Base-by-base conservation (phyloP, 257 asterid species). In the Hygrophila difformis region DNA sequence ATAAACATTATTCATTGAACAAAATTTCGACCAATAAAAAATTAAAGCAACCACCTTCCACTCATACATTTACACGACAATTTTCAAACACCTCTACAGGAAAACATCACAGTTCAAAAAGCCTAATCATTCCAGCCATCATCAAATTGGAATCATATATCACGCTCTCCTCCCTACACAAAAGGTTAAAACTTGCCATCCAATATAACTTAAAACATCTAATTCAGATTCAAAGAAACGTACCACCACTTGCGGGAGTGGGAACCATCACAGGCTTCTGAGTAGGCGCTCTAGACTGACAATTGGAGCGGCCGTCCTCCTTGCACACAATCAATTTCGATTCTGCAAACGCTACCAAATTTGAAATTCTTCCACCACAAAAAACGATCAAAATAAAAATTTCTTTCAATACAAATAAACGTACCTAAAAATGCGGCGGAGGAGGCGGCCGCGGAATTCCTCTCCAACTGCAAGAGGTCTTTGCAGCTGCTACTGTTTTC, bases 191-290 rank as follows among this genome's bases (percentile, higher is more conserved):
- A 26, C 8, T 26, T 26, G 8, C 8, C 31, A 5, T 26, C 31
- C 31, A 26, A 26, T 3, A 26, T 3, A 26, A 49, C 6, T 12
- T 15, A 41, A 41, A 15, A 20, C 3, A 19, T 47, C 2, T 16
- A 1, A 7, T 1, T n/a, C 4, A 24, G 8, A 40, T 10, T 13
- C 17, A 24, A 0, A 12, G 17, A 2, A 18, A 38, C 13, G 46
- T 58, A 73, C 86, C 62, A 60, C 73, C 64, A 64, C 96, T 87
- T 62, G 75, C 61, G 52, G 87, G 94, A 45, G 75, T 52, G 45
- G 74, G 46, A 46, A 66, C 50, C 63, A 77, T 75, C 4, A 67
- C 3, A 9, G 89, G 86, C 59, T 65, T 79, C 58, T 68, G 54
- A 52, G 20, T 64, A 29, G 74, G 64, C 19, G 59, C 54, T 50